Percentiles rank a stretch among this genome's conserved stretches.
Conservation (phyloP, 495 filamentous ascomycete species). For the Immersiella caudata region DNA sequence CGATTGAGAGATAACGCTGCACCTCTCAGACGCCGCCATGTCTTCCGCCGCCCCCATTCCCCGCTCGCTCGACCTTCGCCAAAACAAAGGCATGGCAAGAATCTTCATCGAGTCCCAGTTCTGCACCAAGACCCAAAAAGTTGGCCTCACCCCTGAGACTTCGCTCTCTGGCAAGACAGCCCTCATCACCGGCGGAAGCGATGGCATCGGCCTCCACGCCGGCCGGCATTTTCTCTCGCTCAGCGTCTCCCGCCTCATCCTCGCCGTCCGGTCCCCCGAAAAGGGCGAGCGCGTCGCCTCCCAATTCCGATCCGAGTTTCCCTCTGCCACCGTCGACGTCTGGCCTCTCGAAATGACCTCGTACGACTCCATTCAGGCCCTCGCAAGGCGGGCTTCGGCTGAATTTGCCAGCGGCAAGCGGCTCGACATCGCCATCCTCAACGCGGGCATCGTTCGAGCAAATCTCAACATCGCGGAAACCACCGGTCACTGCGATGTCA, state of each 20-base stretch:
- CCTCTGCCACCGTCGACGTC: slow-evolving; percentile 44
- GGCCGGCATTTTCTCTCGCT: slow-evolving; percentile 41
- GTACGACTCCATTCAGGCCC: slow-evolving; percentile 45
- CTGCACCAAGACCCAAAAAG: not conserved
- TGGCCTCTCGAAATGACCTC: slow-evolving; percentile 57
- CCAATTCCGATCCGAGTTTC: slow-evolving; percentile 13
- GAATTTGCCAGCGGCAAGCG: slow-evolving; percentile 29
- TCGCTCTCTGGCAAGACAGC: slow-evolving; percentile 43
- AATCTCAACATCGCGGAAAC: slow-evolving; percentile 23
- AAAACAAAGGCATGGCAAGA: not conserved
- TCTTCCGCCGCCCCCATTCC: not conserved
- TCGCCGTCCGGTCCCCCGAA: slow-evolving; percentile 24
- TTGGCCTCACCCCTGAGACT: slow-evolving; percentile 16
- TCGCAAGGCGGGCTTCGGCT: slow-evolving; percentile 40
- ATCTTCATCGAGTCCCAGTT: slow-evolving; percentile 16
- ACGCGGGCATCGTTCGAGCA: slow-evolving; percentile 43
- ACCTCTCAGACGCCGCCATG: not conserved
- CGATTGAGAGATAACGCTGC: not conserved
- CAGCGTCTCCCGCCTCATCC: slow-evolving; percentile 19
- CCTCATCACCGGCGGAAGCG: slow-evolving; percentile 57
- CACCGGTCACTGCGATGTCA: slow-evolving; percentile 45
- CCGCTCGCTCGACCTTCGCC: slow-evolving; percentile 17
- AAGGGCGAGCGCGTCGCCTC: slow-evolving; percentile 23
- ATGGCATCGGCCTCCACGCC: slow-evolving; percentile 54
- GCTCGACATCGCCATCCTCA: slow-evolving; percentile 54